Evolutionary conservation across 2,329 filamentous ascomycete species (phyloP), one percentile per base, ranked within the genome.

Genomic region (Sporothrix mexicana): DNA sequence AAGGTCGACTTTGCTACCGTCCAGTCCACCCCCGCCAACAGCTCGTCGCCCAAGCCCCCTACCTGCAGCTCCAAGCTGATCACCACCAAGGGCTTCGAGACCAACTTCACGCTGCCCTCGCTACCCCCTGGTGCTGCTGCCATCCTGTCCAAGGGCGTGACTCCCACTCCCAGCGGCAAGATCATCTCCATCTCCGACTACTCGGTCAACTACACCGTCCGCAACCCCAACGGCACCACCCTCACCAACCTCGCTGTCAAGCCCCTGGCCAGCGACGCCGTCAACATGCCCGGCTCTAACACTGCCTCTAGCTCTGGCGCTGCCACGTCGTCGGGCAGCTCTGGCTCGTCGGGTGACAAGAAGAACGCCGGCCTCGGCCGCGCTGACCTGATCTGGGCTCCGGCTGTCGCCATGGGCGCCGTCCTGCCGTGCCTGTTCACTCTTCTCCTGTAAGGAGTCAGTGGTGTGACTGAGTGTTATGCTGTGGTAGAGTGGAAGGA

Each of bases 121-220:
- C 85, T 89, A 6, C 94, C 94, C 13, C 84, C 87, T 3, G 92
- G 90, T 76, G 91, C 90, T 53, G 85, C 90, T 74, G 85, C 88
- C 62, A 85, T 97, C 78, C 95, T 98, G 79, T 85, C 93, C 76
- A 89, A 92, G 67, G 95, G 95, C 75, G 88, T 97, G 74, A 83
- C 82, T 67, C 88, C 88, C 75, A 87, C 90, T 72, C 89, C 90
- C 53, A 82, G 80, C 15, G 92, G 91, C 77, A 88, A 91, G 82
- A 82, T 97, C 70, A 86, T 92, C 36, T 77, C 83, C 2, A 87
- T 94, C 68, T 85, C 82, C 20, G 81, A 86, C 73, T 90, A 86
- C 25, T 83, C 82, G 43, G 87, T 92, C 72, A 83, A 84, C 30
- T 82, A 87, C 76, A 84, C 83, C 2, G 87, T 97, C 75, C 81